phyloP scores from a whole-genome alignment of 106 monocot species.

The Apostasia ramifera region DNA sequence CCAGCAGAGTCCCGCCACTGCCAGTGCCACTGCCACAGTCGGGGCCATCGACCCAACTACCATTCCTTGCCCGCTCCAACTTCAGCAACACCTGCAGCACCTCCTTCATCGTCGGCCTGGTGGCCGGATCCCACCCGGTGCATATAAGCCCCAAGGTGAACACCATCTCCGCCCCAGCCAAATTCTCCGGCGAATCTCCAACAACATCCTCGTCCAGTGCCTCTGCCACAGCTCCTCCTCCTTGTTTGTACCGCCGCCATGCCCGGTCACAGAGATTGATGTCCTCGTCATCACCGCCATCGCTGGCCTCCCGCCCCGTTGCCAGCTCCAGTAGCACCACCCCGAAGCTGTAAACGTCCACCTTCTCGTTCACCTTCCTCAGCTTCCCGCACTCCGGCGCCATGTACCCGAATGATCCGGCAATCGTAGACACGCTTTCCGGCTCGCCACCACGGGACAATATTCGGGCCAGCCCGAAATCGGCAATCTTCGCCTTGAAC shows the following conservation, averaged over 20 bases:
- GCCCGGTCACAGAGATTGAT: constrained; percentile 40
- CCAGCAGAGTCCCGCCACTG: constrained; percentile 8
- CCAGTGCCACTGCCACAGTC: not conserved
- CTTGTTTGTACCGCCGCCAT: constrained; percentile 37
- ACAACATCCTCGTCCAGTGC: constrained; percentile 27
- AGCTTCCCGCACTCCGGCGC: constrained; percentile 57
- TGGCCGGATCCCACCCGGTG: constrained; percentile 25
- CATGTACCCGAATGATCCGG: constrained; percentile 74
- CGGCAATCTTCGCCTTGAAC: constrained; percentile 47
- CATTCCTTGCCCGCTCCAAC: constrained; percentile 6
- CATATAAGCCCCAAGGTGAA: constrained; percentile 49
- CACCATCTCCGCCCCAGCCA: constrained; percentile 42
- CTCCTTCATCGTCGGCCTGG: constrained; percentile 61
- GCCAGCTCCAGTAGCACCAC: constrained; percentile 79
- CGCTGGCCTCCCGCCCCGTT: constrained; percentile 41
- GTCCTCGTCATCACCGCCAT: constrained; percentile 28
- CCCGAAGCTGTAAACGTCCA: constrained; percentile 85
- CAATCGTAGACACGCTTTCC: constrained; percentile 30
- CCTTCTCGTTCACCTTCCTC: constrained; percentile 60
- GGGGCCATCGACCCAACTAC: not conserved
- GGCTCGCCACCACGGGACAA: constrained; percentile 35
- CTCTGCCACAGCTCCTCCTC: constrained; percentile 7
- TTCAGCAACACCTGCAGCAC: constrained; percentile 39
- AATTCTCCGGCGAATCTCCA: not conserved
- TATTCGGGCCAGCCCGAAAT: constrained; percentile 53